Percentiles rank a stretch among this genome's conserved stretches.
These are phyloP conservation scores for Capsella bursapastoris DNA, from an alignment of 345 rosid species.

Conservation along the genomic window DNA sequence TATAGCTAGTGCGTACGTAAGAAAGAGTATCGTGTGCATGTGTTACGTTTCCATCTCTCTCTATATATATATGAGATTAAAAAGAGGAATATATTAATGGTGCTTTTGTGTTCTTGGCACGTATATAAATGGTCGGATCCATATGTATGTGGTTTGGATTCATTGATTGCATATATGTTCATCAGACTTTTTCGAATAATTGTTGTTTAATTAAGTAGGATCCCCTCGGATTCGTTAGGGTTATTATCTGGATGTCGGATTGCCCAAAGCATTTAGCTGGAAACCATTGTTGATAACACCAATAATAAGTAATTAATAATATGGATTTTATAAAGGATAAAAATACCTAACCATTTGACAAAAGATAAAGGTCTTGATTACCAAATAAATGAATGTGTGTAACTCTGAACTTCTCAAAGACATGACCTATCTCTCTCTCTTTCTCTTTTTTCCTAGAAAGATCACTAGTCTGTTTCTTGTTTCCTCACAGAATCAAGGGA, in stretches of 20 bases:
- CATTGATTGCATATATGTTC: background rate
- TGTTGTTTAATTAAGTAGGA: background rate
- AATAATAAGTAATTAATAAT: background rate
- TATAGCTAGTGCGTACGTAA: background rate
- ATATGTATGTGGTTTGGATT: background rate
- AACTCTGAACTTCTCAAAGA: constrained; percentile 29
- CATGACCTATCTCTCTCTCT: constrained; percentile 21
- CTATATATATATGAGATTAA: too few species aligned
- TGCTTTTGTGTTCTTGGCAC: constrained; percentile 14
- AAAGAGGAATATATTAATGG: background rate
- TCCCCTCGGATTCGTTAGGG: background rate
- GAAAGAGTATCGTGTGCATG: background rate
- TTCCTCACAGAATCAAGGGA: constrained; percentile 37
- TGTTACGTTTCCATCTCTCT: background rate
- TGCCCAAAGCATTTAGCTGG: constrained; percentile 30
- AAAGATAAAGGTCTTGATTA: background rate
- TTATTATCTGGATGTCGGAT: constrained; percentile 14
- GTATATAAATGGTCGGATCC: background rate
- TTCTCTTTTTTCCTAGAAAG: constrained; percentile 22
- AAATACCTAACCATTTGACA: constrained; percentile 25
- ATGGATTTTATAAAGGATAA: background rate
- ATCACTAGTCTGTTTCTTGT: constrained; percentile 28
- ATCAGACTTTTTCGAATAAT: constrained; percentile 13
- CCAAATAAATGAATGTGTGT: constrained; percentile 30
- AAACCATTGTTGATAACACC: constrained; percentile 16